These are phyloP conservation scores for Aspergillus jensenii DNA, from an alignment of 2,329 filamentous ascomycete species.

Conservation along the genomic window DNA sequence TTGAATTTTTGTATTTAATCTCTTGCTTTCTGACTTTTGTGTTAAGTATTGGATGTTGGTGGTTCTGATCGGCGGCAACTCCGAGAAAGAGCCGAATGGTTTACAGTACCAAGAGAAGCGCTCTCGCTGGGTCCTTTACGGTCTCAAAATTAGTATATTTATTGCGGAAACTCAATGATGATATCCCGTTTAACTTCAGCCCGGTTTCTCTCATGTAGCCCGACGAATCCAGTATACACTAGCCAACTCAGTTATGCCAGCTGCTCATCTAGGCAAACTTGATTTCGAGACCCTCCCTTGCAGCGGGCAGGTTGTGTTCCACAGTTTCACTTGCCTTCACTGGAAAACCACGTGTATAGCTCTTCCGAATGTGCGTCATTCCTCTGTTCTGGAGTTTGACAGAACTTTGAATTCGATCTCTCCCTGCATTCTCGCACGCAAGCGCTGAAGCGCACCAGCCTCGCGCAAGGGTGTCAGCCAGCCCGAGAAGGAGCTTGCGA, in stretches of 20 bases:
- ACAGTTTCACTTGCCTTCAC: background rate
- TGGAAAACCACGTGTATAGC: background rate
- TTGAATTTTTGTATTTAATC: conserved; percentile 21
- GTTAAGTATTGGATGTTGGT: conserved; percentile 11
- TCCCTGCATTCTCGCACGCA: background rate
- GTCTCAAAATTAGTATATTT: conserved; percentile 2
- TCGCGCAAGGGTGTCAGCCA: background rate
- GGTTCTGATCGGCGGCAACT: background rate
- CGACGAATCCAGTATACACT: background rate
- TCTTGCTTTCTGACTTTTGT: conserved; percentile 16
- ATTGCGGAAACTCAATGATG: conserved; percentile 6
- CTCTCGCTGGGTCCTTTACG: background rate
- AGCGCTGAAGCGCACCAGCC: background rate
- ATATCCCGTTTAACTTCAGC: background rate
- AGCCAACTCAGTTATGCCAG: background rate
- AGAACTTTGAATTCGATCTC: background rate
- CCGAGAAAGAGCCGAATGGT: background rate
- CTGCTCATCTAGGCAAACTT: background rate
- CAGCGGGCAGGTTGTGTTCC: background rate
- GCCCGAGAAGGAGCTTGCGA: too few relatives aligned
- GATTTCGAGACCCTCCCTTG: background rate
- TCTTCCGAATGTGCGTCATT: background rate
- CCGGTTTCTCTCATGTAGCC: background rate
- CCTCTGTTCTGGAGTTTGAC: background rate
- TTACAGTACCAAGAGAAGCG: background rate